phyloP scores from a whole-genome alignment of 1,284 basidiomycete species.

The Ustilago shanxiensis region DNA sequence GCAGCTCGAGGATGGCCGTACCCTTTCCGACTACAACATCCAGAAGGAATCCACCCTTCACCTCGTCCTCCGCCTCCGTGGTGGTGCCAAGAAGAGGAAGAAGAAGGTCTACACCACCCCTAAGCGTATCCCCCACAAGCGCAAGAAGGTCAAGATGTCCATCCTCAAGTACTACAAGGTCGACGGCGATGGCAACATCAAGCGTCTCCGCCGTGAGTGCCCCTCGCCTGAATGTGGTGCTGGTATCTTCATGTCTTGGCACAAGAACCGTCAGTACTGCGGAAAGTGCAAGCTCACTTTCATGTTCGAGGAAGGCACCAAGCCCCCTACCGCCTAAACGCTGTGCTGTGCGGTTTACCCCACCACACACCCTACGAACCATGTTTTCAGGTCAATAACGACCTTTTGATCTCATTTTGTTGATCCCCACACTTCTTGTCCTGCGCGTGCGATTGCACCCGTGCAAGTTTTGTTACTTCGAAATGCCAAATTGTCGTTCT shows the following conservation, averaged over 20 bases:
- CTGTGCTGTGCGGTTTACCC: not conserved
- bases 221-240: constrained; percentile 73
- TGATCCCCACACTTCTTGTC: not conserved
- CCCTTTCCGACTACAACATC: constrained; percentile 77
- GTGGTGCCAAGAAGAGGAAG: constrained; percentile 99
- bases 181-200: constrained; percentile 98
- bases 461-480: constrained; percentile 12
- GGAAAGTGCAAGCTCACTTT: constrained; percentile 71
- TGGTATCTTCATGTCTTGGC: constrained; percentile 69
- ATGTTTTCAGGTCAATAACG: constrained; percentile 39
- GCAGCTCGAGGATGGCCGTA: constrained; percentile 79
- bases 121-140: constrained; percentile 99
- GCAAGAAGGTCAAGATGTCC: constrained; percentile 99
- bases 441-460: not conserved
- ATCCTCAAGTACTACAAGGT: constrained; percentile 99
- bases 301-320: constrained; percentile 69
- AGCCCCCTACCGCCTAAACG: constrained; percentile 60
- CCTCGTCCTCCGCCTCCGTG: constrained; percentile 77
- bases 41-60: constrained; percentile 77
- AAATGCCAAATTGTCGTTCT: constrained; percentile 47
- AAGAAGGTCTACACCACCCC: constrained; percentile 99
- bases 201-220: constrained; percentile 97
- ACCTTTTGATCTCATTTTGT: constrained; percentile 18
- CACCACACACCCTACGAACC: constrained; percentile 5
- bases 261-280: constrained; percentile 70